These are phyloP conservation scores for Fusarium camptoceras DNA, from an alignment of 2,329 filamentous ascomycete genomes.

Conservation along the genomic window DNA sequence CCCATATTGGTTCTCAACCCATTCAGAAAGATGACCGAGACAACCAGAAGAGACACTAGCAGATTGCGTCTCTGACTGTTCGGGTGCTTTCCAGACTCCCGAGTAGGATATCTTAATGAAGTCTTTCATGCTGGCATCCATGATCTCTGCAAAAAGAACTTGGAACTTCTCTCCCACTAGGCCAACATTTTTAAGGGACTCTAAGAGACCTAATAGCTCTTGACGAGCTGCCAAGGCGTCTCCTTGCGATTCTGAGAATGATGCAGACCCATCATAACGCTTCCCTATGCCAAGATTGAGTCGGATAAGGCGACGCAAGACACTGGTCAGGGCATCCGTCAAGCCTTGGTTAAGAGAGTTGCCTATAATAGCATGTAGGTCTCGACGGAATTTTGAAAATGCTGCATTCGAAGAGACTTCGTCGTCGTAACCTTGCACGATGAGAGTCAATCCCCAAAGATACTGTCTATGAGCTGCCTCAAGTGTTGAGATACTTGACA, in stretches of 20 bases:
- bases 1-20: constrained; percentile 76
- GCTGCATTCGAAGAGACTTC: constrained; percentile 53
- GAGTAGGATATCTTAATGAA: constrained; percentile 72
- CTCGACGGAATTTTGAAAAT: constrained; percentile 66
- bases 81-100: constrained; percentile 65
- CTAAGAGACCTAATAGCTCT: constrained; percentile 67
- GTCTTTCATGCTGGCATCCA: constrained; percentile 73
- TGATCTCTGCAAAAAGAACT: constrained; percentile 76
- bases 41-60: constrained; percentile 61
- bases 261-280: constrained; percentile 21
- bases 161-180: constrained; percentile 77
- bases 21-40: constrained; percentile 69
- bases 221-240: constrained; percentile 57
- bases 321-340: constrained; percentile 63
- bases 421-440: constrained; percentile 61
- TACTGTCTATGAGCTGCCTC: constrained; percentile 70
- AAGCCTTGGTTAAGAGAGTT: constrained; percentile 70
- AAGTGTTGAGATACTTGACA: constrained; percentile 67
- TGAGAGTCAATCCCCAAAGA: constrained; percentile 64
- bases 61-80: constrained; percentile 26
- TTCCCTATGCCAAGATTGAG: constrained; percentile 57
- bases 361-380: constrained; percentile 73
- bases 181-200: constrained; percentile 72
- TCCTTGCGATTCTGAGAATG: constrained; percentile 33
- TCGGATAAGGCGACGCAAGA: constrained; percentile 65